A percentile compares a stretch with the other conserved stretches of the same genome.
These are phyloP conservation scores for Verticillium klebahnii DNA, from an alignment of 2,329 filamentous ascomycete species.

Conservation along the genomic window DNA sequence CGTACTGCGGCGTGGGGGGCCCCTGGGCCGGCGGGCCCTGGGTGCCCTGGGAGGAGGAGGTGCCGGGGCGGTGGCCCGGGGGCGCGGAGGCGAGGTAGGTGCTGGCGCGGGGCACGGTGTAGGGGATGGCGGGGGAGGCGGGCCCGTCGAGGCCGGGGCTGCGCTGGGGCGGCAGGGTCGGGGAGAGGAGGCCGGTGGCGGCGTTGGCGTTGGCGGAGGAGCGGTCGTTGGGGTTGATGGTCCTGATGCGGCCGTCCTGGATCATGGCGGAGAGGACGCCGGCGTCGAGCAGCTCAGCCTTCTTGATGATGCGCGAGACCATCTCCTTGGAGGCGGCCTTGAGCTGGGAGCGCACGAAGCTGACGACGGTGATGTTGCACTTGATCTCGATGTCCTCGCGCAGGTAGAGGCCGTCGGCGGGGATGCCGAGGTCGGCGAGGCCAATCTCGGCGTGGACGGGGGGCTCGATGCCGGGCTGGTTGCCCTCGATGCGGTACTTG, in stretches of 20 bases:
- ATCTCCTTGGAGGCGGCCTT: conserved; percentile 64
- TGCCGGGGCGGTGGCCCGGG: background rate
- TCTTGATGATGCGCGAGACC: conserved; percentile 65
- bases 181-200: conserved; percentile 5
- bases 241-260: conserved; percentile 58
- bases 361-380: conserved; percentile 61
- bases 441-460: conserved; percentile 60
- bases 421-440: conserved; percentile 51
- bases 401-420: conserved; percentile 61
- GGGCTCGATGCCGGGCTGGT: conserved; percentile 61
- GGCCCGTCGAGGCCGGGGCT: conserved; percentile 15
- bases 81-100: conserved; percentile 4
- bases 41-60: background rate
- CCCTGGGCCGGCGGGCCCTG: conserved; percentile 20
- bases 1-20: conserved; percentile 16
- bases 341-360: conserved; percentile 62
- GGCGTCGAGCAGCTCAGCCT: conserved; percentile 64
- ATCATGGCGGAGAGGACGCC: conserved; percentile 65
- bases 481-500: conserved; percentile 64
- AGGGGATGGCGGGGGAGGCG: conserved; percentile 1
- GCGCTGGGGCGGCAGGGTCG: conserved; percentile 4
- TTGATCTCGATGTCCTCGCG: conserved; percentile 68
- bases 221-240: conserved; percentile 49
- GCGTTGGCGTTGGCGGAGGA: conserved; percentile 21
- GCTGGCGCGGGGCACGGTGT: conserved; percentile 18